Evolutionary conservation across 768 basidiomycete genomes (phyloP), one percentile per base, ranked within the genome.

Genomic region (Fistulinella prunicolor): DNA sequence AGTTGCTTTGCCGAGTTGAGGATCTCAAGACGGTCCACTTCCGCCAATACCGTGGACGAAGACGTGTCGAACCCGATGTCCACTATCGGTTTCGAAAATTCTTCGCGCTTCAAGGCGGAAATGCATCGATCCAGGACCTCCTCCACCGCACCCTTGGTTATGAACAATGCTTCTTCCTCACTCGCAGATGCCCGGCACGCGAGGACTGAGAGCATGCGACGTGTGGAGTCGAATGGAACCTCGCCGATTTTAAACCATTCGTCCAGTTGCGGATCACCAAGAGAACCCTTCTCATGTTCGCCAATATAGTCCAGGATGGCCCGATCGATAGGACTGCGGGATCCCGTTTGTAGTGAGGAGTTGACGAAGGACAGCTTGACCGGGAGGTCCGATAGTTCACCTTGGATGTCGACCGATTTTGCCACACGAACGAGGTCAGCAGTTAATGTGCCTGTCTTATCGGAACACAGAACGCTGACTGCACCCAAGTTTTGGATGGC

Each of bases 401-500:
- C 61, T 35, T 37, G 42, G 32, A 19, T 22, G 19, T 62, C 43
- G 4, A 66, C 53, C 46, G 54, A 67, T 58, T 51, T 66, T 43
- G 51, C 71, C 63, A 46, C 68, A 44, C 76, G 73, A 64, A 68
- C 64, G 17, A 56, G 55, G 50, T 66, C 65, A 32, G 61, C 64
- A 9, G 79, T 80, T 24, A 80, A 60, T 14, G 83, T 85, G 21
- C 83, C 83, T 1, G 83, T 85, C 63, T 84, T 84, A 62, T 85
- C 83, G 20, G 79, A 81, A 60, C 82, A 84, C 44, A 75, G 60
- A 41, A 74, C 58, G 45, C 66, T 69, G 22, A 85, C 80, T 9
- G 75, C 79, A 10, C 81, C 79, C 34, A 85, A 60, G 42, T 76
- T 80, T 58, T 85, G 82, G 51, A 85, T 70, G 13, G 82, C 81